Evolutionary conservation across 1,284 basidiomycete genomes (phyloP).

Genomic region (Naganishia cerealis): DNA sequence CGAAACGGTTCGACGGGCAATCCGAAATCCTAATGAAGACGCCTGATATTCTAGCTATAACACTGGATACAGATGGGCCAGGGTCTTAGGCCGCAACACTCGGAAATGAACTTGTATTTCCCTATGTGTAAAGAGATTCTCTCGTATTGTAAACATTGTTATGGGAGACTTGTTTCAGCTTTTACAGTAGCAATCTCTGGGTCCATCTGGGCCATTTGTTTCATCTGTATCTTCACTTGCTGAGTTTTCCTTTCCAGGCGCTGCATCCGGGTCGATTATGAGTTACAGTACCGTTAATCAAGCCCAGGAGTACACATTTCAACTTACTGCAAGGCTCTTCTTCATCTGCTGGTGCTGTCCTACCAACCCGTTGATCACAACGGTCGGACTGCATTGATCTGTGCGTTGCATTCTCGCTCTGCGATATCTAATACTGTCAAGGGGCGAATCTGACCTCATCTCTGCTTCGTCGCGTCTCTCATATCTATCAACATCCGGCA

Average conservation of each 20-base stretch:
- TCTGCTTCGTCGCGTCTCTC: background rate
- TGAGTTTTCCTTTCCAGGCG: slow-evolving; percentile 3
- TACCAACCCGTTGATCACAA: slow-evolving; percentile 3
- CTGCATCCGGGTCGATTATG: background rate
- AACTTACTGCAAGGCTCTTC: slow-evolving; percentile 18
- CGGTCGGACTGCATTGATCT: background rate
- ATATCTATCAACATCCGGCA: background rate
- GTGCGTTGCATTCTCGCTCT: background rate
- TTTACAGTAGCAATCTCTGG: background rate
- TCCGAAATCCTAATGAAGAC: too few relatives aligned
- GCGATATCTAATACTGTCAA: background rate
- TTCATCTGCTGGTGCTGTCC: slow-evolving; percentile 21
- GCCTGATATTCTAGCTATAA: too few relatives aligned
- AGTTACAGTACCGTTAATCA: background rate
- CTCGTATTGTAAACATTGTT: background rate
- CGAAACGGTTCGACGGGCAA: too few relatives aligned
- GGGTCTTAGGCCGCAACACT: background rate
- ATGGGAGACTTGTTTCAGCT: background rate
- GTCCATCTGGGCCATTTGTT: background rate
- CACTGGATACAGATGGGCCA: too few relatives aligned
- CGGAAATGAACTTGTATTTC: background rate
- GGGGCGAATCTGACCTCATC: background rate
- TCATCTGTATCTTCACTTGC: slow-evolving; percentile 3
- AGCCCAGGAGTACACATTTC: background rate
- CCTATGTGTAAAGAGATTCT: background rate